A percentile compares a stretch with the other conserved stretches of the same genome.
Evolutionary conservation across 768 basidiomycete genomes (phyloP).

Genomic region (Boletus pseudopeckii): DNA sequence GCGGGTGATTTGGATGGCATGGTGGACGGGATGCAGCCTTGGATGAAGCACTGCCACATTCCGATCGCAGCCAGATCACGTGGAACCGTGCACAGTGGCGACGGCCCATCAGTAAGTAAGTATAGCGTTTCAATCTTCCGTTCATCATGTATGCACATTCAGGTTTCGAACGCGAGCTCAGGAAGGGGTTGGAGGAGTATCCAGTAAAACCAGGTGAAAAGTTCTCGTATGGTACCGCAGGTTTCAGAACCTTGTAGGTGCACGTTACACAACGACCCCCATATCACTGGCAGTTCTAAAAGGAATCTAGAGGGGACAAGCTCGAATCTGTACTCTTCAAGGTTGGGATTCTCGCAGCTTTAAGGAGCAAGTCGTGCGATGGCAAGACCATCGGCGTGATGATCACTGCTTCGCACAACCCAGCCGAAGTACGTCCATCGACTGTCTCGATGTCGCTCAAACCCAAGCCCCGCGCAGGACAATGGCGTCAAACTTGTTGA

Average conservation of each 20-base stretch:
- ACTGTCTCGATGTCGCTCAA: background rate
- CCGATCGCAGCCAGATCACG: slow-evolving; percentile 12
- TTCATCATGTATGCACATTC: slow-evolving; percentile 34
- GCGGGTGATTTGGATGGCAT: slow-evolving; percentile 80
- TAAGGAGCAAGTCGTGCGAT: slow-evolving; percentile 88
- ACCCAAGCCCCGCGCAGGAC: slow-evolving; percentile 52
- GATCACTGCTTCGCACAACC: slow-evolving; percentile 99
- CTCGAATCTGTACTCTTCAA: slow-evolving; percentile 94
- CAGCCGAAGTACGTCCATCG: slow-evolving; percentile 69
- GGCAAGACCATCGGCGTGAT: slow-evolving; percentile 94
- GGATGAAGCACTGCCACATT: background rate
- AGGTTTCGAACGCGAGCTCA: slow-evolving; percentile 42
- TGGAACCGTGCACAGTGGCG: background rate
- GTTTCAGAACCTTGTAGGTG: slow-evolving; percentile 86
- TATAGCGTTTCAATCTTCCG: background rate
- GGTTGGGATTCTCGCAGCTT: slow-evolving; percentile 83
- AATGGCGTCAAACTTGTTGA: slow-evolving; percentile 99
- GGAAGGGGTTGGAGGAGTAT: slow-evolving; percentile 53
- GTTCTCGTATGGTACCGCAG: slow-evolving; percentile 92
- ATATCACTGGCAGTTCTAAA: slow-evolving; percentile 9
- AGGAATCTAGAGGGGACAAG: slow-evolving; percentile 49
- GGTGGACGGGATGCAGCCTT: slow-evolving; percentile 12
- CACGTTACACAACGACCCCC: slow-evolving; percentile 3
- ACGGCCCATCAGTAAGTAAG: too few relatives aligned
- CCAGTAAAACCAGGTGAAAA: slow-evolving; percentile 66